Base-by-base conservation (phyloP, 108 stramenopile genomes). In the Nitzschia sp. region DNA sequence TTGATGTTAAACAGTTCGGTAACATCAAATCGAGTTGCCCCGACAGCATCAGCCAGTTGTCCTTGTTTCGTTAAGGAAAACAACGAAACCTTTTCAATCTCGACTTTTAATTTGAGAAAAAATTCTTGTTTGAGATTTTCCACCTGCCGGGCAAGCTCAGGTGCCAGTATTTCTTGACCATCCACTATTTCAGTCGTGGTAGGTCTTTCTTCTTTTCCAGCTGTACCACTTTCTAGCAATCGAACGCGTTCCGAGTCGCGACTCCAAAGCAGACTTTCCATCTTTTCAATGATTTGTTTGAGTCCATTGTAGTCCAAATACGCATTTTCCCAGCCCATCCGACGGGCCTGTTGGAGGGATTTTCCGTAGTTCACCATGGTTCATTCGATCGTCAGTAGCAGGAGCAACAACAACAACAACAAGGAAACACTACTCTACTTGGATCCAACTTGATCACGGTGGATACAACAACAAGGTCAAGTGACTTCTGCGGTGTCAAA, bases 21-120 rank as follows among this genome's bases (percentile, higher is more conserved):
- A 19, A 34, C 19, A 3, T 38, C 32, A 30, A 77, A 63, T 21
- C 66, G 71, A 1, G 81, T 58, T 19, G 78, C 67, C 6, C 87
- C 87, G 18, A 85, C 67, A 1, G 82, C 73, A 75, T 84, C 76
- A 27, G 85, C 82, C 28, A 90, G 61, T 26, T 81, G 72, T 9
- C 89, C 89, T 48, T 81, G 61, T 56, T 61, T 74, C 32, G 66
- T 31, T 27, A 90, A 59, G 31, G 71, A 74, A 42, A 90, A 90
- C 3, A 90, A 68, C 19, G 83, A 72, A 17, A 90, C 79, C 64
- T 87, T 90, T 66, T 90, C 89, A 26, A 87, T 82, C 71, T 90
- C 89, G 25, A 46, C 18, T 8, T 75, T 54, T 30, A 90, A 59
- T 35, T 77, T 71, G 2, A 23, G 29, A 23, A 76, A 66, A 54